Conservation (phyloP, 768 basidiomycete genomes). For the Gelatoporia subvermispora region DNA sequence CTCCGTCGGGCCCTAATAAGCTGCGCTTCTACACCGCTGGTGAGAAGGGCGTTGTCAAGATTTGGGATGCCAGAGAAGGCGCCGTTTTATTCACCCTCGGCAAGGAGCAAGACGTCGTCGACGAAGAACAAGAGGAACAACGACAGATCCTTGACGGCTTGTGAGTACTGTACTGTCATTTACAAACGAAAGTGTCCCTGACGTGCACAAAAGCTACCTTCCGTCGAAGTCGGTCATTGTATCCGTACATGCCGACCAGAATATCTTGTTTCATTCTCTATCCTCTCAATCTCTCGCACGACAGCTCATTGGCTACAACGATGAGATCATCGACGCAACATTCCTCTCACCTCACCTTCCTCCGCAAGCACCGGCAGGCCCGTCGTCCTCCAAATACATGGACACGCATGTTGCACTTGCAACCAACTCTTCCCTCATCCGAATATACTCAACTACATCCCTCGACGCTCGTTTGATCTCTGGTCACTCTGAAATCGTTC, state of each 20-base stretch:
- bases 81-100: conserved; percentile 58
- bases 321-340: conserved; percentile 89
- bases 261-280: conserved; percentile 88
- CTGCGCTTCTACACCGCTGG: conserved; percentile 86
- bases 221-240: conserved; percentile 60
- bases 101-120: conserved; percentile 38
- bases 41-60: conserved; percentile 76
- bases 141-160: conserved; percentile 77
- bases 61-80: conserved; percentile 79
- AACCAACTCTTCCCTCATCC: conserved; percentile 95
- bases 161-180: conserved; percentile 44
- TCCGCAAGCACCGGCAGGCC: conserved; percentile 15
- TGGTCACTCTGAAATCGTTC: conserved; percentile 89
- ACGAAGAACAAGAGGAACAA: conserved; percentile 68
- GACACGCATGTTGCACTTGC: conserved; percentile 87
- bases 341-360: conserved; percentile 53
- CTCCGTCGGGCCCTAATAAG: conserved; percentile 32
- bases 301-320: conserved; percentile 95
- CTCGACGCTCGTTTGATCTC: conserved; percentile 83
- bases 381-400: conserved; percentile 17
- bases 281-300: conserved; percentile 57
- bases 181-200: neutral
- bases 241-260: conserved; percentile 93
- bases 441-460: conserved; percentile 72
- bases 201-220: conserved; percentile 51